These are phyloP conservation scores for Austroboletus novae-zelandiae DNA, from an alignment of 1,284 basidiomycete species.

Conservation along the genomic window DNA sequence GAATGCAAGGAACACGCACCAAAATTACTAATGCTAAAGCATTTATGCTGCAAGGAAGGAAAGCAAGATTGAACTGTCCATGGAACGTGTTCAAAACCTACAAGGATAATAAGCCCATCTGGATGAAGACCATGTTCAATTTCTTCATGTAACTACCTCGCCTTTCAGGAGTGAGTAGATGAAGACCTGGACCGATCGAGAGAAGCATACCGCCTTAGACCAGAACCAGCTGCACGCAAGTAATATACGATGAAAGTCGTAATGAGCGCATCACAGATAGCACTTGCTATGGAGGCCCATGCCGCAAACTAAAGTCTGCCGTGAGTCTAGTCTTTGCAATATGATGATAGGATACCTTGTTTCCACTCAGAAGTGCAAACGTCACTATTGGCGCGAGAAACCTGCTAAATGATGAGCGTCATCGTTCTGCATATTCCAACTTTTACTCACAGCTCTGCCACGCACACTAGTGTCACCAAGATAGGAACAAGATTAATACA, in stretches of 20 bases:
- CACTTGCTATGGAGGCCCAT: slow-evolving; percentile 8
- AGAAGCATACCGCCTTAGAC: slow-evolving; percentile 9
- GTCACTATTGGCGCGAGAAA: slow-evolving; percentile 5
- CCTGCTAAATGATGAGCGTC: slow-evolving; percentile 2
- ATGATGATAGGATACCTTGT: slow-evolving; percentile 3
- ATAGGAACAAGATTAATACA: not conserved
- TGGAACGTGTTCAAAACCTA: not conserved
- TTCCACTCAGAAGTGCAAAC: not conserved
- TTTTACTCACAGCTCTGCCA: slow-evolving; percentile 2
- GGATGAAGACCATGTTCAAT: not conserved
- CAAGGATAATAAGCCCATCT: not conserved
- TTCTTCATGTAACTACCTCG: not conserved
- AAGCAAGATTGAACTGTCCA: not conserved
- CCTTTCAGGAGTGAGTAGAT: not conserved
- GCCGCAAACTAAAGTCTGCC: slow-evolving; percentile 2
- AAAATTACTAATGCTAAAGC: not conserved
- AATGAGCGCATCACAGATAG: slow-evolving; percentile 21
- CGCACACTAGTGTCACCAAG: slow-evolving; percentile 4
- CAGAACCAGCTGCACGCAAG: slow-evolving; percentile 14
- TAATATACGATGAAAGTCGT: slow-evolving; percentile 21
- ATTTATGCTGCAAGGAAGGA: not conserved
- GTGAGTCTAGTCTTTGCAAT: not conserved
- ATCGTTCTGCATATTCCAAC: too few species aligned
- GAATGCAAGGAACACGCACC: not conserved
- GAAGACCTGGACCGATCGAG: not conserved